These are phyloP conservation scores for Sclerotinia minor DNA, from an alignment of 2,329 filamentous ascomycete genomes.

Conservation along the genomic window DNA sequence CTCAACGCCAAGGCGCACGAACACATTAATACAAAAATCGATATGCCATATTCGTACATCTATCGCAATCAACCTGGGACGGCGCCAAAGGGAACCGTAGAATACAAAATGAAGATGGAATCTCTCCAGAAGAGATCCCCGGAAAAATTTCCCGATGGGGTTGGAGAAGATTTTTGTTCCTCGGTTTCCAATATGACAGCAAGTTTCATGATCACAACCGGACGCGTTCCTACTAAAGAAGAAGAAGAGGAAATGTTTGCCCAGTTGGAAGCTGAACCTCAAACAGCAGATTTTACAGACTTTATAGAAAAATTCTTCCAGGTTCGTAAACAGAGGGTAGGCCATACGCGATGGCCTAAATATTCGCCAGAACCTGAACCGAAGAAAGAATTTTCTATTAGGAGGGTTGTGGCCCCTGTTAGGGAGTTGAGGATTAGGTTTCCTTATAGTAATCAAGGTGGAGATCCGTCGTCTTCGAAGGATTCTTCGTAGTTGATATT, in stretches of 20 bases:
- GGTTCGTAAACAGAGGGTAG: neutral
- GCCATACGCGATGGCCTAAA: constrained; percentile 7
- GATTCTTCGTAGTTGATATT: too few species aligned
- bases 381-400: neutral
- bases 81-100: neutral
- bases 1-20: neutral
- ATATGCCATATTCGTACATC: constrained; percentile 48
- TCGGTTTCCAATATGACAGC: neutral
- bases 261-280: neutral
- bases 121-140: neutral
- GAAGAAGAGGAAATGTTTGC: neutral
- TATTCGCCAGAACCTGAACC: neutral
- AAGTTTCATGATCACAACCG: neutral
- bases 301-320: neutral
- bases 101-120: neutral
- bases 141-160: neutral
- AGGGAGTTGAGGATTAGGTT: too few species aligned
- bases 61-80: constrained; percentile 20
- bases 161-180: too few species aligned
- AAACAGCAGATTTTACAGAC: neutral
- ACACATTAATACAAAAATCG: constrained; percentile 45
- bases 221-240: neutral
- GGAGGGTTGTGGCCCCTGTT: neutral
- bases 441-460: too few species aligned
- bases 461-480: too few species aligned